Conservation (phyloP, 2,329 filamentous ascomycete species). For the Corniculantispora saksenae region DNA sequence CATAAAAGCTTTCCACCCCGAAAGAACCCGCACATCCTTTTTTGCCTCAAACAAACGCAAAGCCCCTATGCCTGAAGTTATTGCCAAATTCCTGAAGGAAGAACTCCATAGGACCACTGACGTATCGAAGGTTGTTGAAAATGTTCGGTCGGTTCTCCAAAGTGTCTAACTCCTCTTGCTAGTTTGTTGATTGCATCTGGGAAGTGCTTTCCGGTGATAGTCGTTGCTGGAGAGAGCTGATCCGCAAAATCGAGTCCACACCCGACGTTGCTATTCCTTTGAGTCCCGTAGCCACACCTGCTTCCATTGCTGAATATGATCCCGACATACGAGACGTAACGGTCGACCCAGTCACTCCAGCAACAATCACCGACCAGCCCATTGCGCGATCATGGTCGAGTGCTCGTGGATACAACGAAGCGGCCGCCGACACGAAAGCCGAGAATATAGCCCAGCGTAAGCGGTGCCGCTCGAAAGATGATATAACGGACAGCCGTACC, state of each 20-base stretch:
- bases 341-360: background rate
- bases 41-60: background rate
- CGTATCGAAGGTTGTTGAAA: background rate
- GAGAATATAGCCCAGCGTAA: background rate
- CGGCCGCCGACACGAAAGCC: background rate
- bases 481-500: background rate
- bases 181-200: background rate
- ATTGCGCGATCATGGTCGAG: background rate
- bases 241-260: background rate
- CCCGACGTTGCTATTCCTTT: background rate
- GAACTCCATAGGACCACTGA: background rate
- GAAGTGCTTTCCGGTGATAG: background rate
- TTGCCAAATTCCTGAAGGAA: background rate
- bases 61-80: background rate
- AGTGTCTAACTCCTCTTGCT: background rate
- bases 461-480: background rate
- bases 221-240: background rate
- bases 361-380: background rate
- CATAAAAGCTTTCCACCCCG: background rate
- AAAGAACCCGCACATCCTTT: background rate
- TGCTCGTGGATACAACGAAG: background rate
- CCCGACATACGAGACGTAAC: background rate
- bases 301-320: background rate
- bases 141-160: background rate
- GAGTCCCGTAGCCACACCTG: background rate